Evolutionary conservation across 1,284 basidiomycete species (phyloP).

Genomic region (Anthracocystis walkeri): DNA sequence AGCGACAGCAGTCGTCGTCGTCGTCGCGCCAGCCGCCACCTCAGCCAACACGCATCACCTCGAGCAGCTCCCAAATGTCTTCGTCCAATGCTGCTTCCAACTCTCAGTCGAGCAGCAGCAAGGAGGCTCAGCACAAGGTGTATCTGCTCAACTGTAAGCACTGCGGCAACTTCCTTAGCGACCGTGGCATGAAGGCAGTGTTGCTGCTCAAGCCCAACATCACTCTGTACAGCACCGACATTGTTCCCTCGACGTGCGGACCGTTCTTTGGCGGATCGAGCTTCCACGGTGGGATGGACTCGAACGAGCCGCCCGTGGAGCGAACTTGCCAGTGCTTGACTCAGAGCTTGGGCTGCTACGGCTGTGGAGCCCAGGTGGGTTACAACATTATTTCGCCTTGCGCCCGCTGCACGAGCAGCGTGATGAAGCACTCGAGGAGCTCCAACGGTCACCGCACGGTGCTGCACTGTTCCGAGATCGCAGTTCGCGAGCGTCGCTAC

Average conservation of each 20-base stretch:
- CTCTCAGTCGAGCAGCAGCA: slow-evolving; percentile 16
- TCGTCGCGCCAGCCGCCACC: slow-evolving; percentile 11
- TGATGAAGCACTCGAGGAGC: slow-evolving; percentile 72
- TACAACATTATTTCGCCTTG: slow-evolving; percentile 65
- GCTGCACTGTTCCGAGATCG: slow-evolving; percentile 83
- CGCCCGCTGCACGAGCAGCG: slow-evolving; percentile 68
- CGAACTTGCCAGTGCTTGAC: slow-evolving; percentile 79
- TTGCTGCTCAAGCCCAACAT: slow-evolving; percentile 83
- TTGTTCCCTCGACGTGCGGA: slow-evolving; percentile 80
- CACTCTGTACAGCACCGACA: slow-evolving; percentile 84
- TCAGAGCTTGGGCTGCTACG: slow-evolving; percentile 82
- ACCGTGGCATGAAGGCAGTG: slow-evolving; percentile 88
- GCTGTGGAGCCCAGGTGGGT: slow-evolving; percentile 78
- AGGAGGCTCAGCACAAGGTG: slow-evolving; percentile 73
- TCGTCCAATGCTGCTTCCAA: slow-evolving; percentile 15
- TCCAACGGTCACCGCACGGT: slow-evolving; percentile 87
- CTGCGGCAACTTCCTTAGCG: slow-evolving; percentile 81
- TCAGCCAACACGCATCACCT: slow-evolving; percentile 12
- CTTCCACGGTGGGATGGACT: slow-evolving; percentile 65
- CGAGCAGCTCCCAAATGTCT: slow-evolving; percentile 13
- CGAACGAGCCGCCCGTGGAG: slow-evolving; percentile 71
- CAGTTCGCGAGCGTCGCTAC: slow-evolving; percentile 79
- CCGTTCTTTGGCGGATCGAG: slow-evolving; percentile 61
- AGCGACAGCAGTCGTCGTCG: slow-evolving; percentile 14
- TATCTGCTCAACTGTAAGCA: slow-evolving; percentile 83